Evolutionary conservation across 331 rosid species (phyloP).

Genomic region (Cucumis variabilis): DNA sequence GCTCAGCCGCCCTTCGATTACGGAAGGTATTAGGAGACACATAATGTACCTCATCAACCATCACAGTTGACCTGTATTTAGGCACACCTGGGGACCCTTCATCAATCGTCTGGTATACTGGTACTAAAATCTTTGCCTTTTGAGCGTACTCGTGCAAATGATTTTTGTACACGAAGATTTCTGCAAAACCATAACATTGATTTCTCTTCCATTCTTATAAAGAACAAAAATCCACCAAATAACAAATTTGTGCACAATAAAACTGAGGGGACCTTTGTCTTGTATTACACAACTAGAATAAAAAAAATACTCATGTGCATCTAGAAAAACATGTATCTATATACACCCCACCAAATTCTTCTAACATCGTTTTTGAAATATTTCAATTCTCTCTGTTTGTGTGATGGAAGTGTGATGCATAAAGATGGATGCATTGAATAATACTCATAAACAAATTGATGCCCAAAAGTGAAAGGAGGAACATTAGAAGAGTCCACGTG

Average conservation of each 20-base stretch:
- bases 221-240: neutral
- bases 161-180: constrained; percentile 40
- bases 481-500: neutral
- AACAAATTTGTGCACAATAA: neutral
- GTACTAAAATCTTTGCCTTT: constrained; percentile 39
- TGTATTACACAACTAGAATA: neutral
- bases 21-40: constrained; percentile 43
- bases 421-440: too few relatives aligned
- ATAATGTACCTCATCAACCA: constrained; percentile 42
- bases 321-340: too few relatives aligned
- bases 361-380: neutral
- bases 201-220: neutral
- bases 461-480: neutral
- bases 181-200: constrained; percentile 29
- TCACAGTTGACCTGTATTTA: constrained; percentile 48
- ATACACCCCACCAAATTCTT: too few relatives aligned
- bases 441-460: neutral
- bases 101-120: constrained; percentile 45
- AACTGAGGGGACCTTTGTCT: neutral
- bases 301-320: neutral
- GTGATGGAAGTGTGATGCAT: neutral
- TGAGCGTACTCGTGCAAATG: constrained; percentile 47
- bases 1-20: constrained; percentile 57
- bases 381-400: neutral
- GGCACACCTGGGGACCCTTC: constrained; percentile 43